Conservation (phyloP, 768 basidiomycete genomes). For the Leccinellum luteum region DNA sequence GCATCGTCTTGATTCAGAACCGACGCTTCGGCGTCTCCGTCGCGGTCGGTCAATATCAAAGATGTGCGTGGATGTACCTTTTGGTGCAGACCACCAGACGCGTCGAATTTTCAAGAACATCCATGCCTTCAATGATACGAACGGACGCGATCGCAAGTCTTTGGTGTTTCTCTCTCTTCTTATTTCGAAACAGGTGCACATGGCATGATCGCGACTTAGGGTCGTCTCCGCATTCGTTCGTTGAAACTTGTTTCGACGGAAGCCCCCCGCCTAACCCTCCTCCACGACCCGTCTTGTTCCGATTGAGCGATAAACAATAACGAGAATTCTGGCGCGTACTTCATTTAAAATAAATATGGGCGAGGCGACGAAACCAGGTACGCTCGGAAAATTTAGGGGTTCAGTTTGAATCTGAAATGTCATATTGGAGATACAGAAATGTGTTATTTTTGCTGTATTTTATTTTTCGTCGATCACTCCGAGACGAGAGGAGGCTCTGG, state of each 20-base stretch:
- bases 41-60: background rate
- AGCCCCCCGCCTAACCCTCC: background rate
- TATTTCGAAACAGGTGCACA: background rate
- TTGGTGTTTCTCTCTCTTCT: background rate
- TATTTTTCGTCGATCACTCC: background rate
- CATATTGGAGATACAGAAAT: background rate
- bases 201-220: background rate
- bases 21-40: background rate
- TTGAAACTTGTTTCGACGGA: constrained; percentile 7
- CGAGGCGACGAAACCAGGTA: background rate
- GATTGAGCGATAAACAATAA: constrained; percentile 3
- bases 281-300: constrained; percentile 8
- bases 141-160: background rate
- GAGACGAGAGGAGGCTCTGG: too few relatives aligned
- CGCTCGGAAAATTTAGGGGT: background rate
- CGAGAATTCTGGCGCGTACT: background rate
- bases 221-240: background rate
- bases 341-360: background rate
- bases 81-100: background rate
- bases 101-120: background rate
- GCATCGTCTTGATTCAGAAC: background rate
- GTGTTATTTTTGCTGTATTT: background rate
- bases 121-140: background rate
- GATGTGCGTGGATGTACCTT: background rate
- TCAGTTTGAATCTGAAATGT: background rate